phyloP scores from a whole-genome alignment of 1,284 basidiomycete genomes.

The Leccinum variabile region DNA sequence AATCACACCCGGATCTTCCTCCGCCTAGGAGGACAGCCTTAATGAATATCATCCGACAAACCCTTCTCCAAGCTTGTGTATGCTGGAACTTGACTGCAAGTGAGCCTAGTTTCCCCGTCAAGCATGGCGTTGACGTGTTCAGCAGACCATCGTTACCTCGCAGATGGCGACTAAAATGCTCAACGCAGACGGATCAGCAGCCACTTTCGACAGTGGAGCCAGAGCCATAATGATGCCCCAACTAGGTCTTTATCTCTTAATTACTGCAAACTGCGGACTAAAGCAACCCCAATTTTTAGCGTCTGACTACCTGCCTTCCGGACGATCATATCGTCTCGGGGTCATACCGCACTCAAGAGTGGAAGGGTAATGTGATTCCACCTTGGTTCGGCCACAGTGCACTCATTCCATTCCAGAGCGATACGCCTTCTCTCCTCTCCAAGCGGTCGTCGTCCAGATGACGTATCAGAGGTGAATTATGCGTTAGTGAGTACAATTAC shows the following conservation, averaged over 20 bases:
- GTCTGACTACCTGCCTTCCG: conserved; percentile 37
- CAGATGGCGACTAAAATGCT: conserved; percentile 70
- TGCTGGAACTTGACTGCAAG: conserved; percentile 53
- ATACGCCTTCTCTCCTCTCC: conserved; percentile 36
- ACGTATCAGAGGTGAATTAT: conserved; percentile 27
- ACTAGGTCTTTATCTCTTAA: conserved; percentile 44
- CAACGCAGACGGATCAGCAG: conserved; percentile 57
- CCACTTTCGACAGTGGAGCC: conserved; percentile 62
- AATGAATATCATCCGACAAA: conserved; percentile 53
- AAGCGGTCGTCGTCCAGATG: conserved; percentile 15
- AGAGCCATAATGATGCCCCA: conserved; percentile 63
- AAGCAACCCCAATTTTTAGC: conserved; percentile 25
- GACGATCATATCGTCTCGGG: conserved; percentile 35
- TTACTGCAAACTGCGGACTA: conserved; percentile 8
- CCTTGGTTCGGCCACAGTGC: conserved; percentile 9
- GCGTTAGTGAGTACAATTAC: conserved; percentile 31
- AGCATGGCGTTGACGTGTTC: conserved; percentile 6
- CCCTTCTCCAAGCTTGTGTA: conserved; percentile 49
- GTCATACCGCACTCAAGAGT: conserved; percentile 32
- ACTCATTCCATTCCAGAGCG: conserved; percentile 25
- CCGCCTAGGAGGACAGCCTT: conserved; percentile 42
- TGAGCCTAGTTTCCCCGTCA: conserved; percentile 6
- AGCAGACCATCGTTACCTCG: conserved; percentile 61
- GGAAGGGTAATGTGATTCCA: conserved; percentile 33
- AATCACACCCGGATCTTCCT: conserved; percentile 42